phyloP scores from a whole-genome alignment of 148 eudicot genomes.

The Oxyria digyna region DNA sequence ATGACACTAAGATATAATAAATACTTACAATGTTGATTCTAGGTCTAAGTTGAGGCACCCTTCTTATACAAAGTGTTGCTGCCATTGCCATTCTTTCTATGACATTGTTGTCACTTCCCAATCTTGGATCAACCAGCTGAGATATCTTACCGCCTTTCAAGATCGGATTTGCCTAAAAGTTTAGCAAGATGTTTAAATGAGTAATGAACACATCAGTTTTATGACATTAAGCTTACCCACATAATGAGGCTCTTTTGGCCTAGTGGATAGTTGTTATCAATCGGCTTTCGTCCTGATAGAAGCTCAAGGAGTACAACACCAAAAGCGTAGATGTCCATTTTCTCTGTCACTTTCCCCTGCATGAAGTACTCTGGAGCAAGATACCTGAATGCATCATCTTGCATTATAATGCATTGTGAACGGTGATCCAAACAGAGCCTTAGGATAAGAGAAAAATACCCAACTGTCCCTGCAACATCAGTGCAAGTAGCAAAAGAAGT shows the following conservation, averaged over 20 bases:
- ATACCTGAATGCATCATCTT: constrained; percentile 21
- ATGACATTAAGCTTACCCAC: constrained; percentile 21
- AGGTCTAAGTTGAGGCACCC: constrained; percentile 63
- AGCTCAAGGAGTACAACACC: constrained; percentile 54
- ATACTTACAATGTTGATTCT: constrained; percentile 60
- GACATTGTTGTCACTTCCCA: constrained; percentile 33
- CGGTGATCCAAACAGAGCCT: neutral
- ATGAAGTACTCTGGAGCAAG: constrained; percentile 48
- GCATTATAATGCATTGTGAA: too few relatives aligned
- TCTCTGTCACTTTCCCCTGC: constrained; percentile 43
- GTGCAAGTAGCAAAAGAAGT: constrained; percentile 37
- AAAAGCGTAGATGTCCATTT: constrained; percentile 39
- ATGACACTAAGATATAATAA: neutral
- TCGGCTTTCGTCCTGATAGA: constrained; percentile 41
- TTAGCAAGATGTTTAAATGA: too few relatives aligned
- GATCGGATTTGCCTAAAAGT: constrained; percentile 44
- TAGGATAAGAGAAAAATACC: constrained; percentile 29
- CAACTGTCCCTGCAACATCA: constrained; percentile 91
- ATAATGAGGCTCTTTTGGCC: constrained; percentile 42
- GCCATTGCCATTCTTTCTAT: constrained; percentile 73
- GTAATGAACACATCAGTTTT: neutral
- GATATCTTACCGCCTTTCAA: constrained; percentile 39
- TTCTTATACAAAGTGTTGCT: constrained; percentile 69
- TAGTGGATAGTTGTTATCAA: constrained; percentile 25
- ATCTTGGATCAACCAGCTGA: constrained; percentile 40